Evolutionary conservation across 495 filamentous ascomycete genomes (phyloP).

Genomic region (Penicillium coprophilum): DNA sequence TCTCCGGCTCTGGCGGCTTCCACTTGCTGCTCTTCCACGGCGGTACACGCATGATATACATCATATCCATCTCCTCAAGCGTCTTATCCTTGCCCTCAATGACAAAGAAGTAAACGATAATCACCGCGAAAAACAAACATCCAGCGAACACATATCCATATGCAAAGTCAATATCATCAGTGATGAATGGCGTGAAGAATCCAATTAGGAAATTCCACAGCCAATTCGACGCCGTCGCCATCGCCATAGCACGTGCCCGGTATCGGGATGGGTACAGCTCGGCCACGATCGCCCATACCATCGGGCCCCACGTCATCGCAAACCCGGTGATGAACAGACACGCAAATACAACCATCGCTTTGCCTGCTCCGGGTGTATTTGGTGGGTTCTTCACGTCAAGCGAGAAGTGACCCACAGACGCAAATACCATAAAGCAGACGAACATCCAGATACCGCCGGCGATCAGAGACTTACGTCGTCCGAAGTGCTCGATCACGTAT

Average conservation of each 20-base stretch:
- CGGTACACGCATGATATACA: constrained; percentile 68
- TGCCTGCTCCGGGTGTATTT: constrained; percentile 58
- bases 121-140: constrained; percentile 59
- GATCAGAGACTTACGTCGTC: constrained; percentile 65
- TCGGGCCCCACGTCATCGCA: constrained; percentile 76
- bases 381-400: constrained; percentile 53
- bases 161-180: constrained; percentile 62
- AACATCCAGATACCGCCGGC: constrained; percentile 68
- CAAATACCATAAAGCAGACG: constrained; percentile 68
- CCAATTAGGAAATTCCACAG: constrained; percentile 81
- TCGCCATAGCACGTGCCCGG: constrained; percentile 70
- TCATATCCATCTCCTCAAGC: constrained; percentile 77
- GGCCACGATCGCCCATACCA: constrained; percentile 77
- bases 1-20: constrained; percentile 31
- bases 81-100: constrained; percentile 63
- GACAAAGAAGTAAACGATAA: constrained; percentile 74
- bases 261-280: constrained; percentile 78
- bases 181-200: constrained; percentile 79
- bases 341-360: constrained; percentile 70
- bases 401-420: constrained; percentile 62
- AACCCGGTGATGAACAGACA: constrained; percentile 59
- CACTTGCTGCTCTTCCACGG: constrained; percentile 57
- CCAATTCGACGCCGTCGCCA: constrained; percentile 82
- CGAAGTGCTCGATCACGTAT: constrained; percentile 66
- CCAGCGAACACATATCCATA: constrained; percentile 80